Evolutionary conservation across 345 rosid species (phyloP).

Genomic region (Corchorus olitorius): DNA sequence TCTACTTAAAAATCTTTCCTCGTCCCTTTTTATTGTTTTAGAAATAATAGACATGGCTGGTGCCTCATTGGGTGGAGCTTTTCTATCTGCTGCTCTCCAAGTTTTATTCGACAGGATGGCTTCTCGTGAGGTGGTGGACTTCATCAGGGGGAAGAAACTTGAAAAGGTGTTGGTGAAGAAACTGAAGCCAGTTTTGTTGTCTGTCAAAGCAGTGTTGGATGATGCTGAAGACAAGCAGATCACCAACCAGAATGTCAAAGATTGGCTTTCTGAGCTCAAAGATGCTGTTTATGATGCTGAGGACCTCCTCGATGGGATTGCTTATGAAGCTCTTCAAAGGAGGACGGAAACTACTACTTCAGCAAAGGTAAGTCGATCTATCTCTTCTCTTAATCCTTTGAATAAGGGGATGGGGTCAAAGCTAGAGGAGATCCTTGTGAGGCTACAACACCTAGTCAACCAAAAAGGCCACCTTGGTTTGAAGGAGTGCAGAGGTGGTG

Average conservation of each 20-base stretch:
- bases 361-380: background rate
- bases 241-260: background rate
- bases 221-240: conserved; percentile 27
- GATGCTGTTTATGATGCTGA: background rate
- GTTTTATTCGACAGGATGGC: conserved; percentile 21
- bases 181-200: conserved; percentile 1
- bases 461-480: conserved; percentile 3
- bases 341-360: background rate
- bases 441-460: too few relatives aligned
- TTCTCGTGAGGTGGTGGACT: conserved; percentile 5
- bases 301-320: too few relatives aligned
- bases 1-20: too few relatives aligned
- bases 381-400: conserved; percentile 2
- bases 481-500: background rate
- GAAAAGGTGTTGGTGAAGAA: background rate
- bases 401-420: background rate
- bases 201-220: conserved; percentile 17
- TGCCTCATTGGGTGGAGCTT: background rate
- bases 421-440: too few relatives aligned
- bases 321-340: background rate
- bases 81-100: conserved; percentile 22
- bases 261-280: conserved; percentile 29
- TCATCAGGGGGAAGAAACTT: background rate
- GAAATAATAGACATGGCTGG: too few relatives aligned
- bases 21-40: too few relatives aligned